phyloP scores from a whole-genome alignment of 2,329 filamentous ascomycete genomes.

The Fusarium sp. region DNA sequence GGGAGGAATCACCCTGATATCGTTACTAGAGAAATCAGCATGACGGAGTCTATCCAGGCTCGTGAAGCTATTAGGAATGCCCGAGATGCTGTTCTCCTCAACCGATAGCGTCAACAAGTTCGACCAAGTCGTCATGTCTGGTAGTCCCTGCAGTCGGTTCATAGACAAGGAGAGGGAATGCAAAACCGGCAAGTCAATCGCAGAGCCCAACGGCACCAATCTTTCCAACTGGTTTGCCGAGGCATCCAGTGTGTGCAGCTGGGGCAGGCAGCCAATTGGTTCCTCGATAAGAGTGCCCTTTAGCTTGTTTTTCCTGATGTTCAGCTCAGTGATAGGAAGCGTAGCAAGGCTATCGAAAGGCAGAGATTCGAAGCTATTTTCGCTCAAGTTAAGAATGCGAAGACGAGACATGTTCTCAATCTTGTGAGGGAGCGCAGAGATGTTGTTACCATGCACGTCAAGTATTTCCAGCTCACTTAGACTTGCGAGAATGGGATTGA shows the following conservation, averaged over 20 bases:
- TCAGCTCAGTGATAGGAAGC: slow-evolving; percentile 79
- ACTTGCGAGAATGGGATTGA: slow-evolving; percentile 73
- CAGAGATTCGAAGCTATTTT: slow-evolving; percentile 80
- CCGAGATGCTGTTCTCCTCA: slow-evolving; percentile 83
- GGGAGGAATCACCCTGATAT: slow-evolving; percentile 80
- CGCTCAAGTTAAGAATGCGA: slow-evolving; percentile 81
- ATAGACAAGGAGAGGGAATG: slow-evolving; percentile 81
- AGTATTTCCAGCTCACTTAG: slow-evolving; percentile 81
- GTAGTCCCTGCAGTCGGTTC: slow-evolving; percentile 81
- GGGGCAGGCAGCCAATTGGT: slow-evolving; percentile 68
- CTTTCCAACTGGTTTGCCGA: slow-evolving; percentile 79
- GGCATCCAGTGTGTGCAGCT: slow-evolving; percentile 81
- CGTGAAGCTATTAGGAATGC: slow-evolving; percentile 82
- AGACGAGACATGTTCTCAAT: slow-evolving; percentile 77
- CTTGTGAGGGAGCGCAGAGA: slow-evolving; percentile 77
- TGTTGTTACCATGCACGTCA: slow-evolving; percentile 84
- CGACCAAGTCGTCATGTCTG: slow-evolving; percentile 80
- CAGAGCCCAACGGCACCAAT: slow-evolving; percentile 59
- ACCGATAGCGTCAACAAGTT: slow-evolving; percentile 79
- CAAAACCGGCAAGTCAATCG: slow-evolving; percentile 76
- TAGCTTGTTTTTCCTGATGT: slow-evolving; percentile 83
- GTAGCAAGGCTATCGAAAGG: slow-evolving; percentile 77
- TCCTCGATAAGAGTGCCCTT: slow-evolving; percentile 77
- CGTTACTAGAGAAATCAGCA: slow-evolving; percentile 87
- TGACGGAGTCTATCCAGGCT: slow-evolving; percentile 76